Evolutionary conservation across 176 grass and related monocot species (phyloP), one percentile per base, ranked within the genome.

Genomic region (Oropetium thomaeum): DNA sequence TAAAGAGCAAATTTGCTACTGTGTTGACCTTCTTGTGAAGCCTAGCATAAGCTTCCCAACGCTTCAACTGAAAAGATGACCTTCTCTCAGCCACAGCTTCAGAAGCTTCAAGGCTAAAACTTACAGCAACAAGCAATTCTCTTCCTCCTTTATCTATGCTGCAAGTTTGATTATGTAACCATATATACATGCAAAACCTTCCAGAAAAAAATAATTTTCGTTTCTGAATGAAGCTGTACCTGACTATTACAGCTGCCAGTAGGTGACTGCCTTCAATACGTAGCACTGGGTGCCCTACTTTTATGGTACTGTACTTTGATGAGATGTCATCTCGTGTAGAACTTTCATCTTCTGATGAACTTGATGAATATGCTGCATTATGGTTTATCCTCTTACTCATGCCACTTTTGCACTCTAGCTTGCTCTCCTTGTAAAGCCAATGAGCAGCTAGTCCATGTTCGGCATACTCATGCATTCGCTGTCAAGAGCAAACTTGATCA

Each of bases 371-470:
- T 15, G 80, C 81, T 74, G 90, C 65, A 68, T 77, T 86, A 70
- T 59, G 64, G 14, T 16, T 32, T 65, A 86, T 74, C 60, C 79
- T 86, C 65, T 88, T 83, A 88, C 76, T 80, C 67, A 73, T 87
- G 55, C 69, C 75, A 76, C 67, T 81, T 59, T 35, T 71, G 41
- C 77, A 43, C 26, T 89, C 84, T 29, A 87, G 61, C 70, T 83
- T 87, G 41, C 82, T 98, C 82, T 98, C 95, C 74, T 98, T 93
- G 68, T 98, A 98, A n/a, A 98, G 73, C 95, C 95, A 98, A 78
- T 98, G 95, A 55, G 95, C 95, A 64, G 95, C 95, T 15, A 89
- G 95, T 72, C 95, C 95, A 69, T 84, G 87, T 82, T 98, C 95
- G 33, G 95, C 89, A 75, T 92, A 88, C 22, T 98, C 91, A 85